Percentiles rank a stretch among this genome's conserved stretches.
Conservation (phyloP, 1,284 basidiomycete species). For the Taiwanofungus camphoratus region DNA sequence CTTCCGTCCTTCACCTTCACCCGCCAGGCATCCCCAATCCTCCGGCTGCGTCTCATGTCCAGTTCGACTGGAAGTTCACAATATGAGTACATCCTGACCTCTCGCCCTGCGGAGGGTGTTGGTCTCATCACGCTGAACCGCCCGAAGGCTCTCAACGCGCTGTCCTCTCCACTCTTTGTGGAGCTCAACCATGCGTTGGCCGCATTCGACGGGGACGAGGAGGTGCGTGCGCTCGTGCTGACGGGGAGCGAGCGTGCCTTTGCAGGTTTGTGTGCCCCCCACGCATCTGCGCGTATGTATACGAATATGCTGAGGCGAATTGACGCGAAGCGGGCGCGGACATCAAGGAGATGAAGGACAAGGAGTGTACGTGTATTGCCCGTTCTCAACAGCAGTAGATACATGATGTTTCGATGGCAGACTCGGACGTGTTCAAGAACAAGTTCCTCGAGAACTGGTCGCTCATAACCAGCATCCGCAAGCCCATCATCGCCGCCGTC, state of each 20-base stretch:
- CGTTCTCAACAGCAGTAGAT: neutral
- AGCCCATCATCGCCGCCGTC: slow-evolving; percentile 95
- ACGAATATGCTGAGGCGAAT: no score
- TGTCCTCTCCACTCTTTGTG: slow-evolving; percentile 74
- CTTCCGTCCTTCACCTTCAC: neutral
- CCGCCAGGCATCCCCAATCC: neutral
- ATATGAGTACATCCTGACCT: slow-evolving; percentile 74
- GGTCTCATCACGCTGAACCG: slow-evolving; percentile 91
- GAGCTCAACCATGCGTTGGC: slow-evolving; percentile 76
- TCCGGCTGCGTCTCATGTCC: slow-evolving; percentile 2
- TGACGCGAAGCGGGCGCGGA: slow-evolving; percentile 67
- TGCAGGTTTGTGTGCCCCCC: slow-evolving; percentile 55
- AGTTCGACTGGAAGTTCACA: slow-evolving; percentile 19
- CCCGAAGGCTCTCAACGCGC: slow-evolving; percentile 93
- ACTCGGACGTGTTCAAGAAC: slow-evolving; percentile 81
- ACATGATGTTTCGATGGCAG: slow-evolving; percentile 31
- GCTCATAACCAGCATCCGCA: slow-evolving; percentile 69
- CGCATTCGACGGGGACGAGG: slow-evolving; percentile 68
- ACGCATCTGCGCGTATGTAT: neutral
- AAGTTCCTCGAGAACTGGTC: slow-evolving; percentile 92
- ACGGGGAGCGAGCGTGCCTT: slow-evolving; percentile 94
- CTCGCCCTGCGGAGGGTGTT: slow-evolving; percentile 71
- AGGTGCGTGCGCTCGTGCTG: slow-evolving; percentile 82
- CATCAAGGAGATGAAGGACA: slow-evolving; percentile 93
- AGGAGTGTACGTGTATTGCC: slow-evolving; percentile 58